These are phyloP conservation scores for Kluyveromyces sp. DNA, from an alignment of 1,139 yeast species.

Conservation along the genomic window DNA sequence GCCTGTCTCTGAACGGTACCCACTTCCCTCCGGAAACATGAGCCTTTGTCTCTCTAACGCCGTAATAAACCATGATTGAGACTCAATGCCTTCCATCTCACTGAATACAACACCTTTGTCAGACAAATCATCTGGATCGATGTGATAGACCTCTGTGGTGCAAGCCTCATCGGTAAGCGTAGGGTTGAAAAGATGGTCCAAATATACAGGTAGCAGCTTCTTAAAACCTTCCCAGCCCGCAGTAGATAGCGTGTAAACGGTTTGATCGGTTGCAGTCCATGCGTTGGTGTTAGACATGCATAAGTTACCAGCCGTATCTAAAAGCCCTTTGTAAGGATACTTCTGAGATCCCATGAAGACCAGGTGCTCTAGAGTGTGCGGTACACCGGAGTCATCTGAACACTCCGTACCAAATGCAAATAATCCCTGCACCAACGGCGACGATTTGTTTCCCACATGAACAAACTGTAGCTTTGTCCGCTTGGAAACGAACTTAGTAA, in stretches of 20 bases:
- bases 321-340: constrained; percentile 85
- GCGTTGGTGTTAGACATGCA: constrained; percentile 90
- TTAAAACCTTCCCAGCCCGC: constrained; percentile 98
- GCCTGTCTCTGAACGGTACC: constrained; percentile 91
- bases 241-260: constrained; percentile 82
- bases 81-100: constrained; percentile 94
- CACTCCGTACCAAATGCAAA: constrained; percentile 95
- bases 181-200: constrained; percentile 82
- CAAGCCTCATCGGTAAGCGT: constrained; percentile 87
- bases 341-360: constrained; percentile 89
- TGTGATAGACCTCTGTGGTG: constrained; percentile 88
- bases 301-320: constrained; percentile 80
- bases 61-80: constrained; percentile 69
- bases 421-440: constrained; percentile 88
- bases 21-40: constrained; percentile 55
- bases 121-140: constrained; percentile 73
- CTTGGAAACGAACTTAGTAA: constrained; percentile 29
- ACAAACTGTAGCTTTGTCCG: constrained; percentile 81
- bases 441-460: constrained; percentile 61
- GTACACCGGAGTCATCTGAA: constrained; percentile 79
- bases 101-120: constrained; percentile 97
- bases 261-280: constrained; percentile 95
- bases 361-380: constrained; percentile 93
- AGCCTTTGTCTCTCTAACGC: constrained; percentile 55
- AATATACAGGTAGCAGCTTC: constrained; percentile 73